Conservation (phyloP, 1,284 basidiomycete genomes). For the Tremellales sp. region DNA sequence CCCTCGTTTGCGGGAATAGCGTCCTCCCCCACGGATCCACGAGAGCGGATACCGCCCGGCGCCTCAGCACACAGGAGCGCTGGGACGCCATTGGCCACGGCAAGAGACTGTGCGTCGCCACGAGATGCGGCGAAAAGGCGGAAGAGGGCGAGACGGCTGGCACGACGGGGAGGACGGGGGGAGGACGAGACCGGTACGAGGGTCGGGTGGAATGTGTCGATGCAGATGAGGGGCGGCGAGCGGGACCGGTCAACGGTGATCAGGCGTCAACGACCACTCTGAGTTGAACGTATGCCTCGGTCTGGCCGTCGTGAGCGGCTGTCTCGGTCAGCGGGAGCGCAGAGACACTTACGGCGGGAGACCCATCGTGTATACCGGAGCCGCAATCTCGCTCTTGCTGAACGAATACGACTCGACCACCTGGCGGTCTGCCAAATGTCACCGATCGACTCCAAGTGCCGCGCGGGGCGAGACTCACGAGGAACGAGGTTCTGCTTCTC, state of each 20-base stretch:
- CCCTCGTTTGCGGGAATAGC: constrained; percentile 9
- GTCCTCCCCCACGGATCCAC: constrained; percentile 14
- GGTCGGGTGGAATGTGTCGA: constrained; percentile 13
- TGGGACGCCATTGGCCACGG: constrained; percentile 12
- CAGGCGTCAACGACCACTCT: constrained; percentile 10
- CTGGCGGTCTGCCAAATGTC: neutral
- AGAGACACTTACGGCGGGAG: constrained; percentile 4
- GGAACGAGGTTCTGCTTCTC: constrained; percentile 17
- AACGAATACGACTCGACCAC: constrained; percentile 17
- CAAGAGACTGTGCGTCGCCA: constrained; percentile 15
- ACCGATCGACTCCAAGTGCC: neutral
- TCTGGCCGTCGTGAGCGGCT: neutral
- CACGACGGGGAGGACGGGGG: constrained; percentile 9
- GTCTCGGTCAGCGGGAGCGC: neutral
- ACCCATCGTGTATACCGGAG: constrained; percentile 10
- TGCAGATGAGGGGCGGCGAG: constrained; percentile 17
- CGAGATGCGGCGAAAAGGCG: constrained; percentile 7
- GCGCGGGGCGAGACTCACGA: constrained; percentile 4
- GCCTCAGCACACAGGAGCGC: constrained; percentile 13
- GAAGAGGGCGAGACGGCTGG: constrained; percentile 9
- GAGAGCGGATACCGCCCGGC: constrained; percentile 9
- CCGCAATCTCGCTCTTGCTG: neutral
- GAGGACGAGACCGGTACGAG: constrained; percentile 1
- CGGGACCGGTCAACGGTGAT: constrained; percentile 5
- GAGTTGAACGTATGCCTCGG: constrained; percentile 10